Evolutionary conservation across 805 yeast species (phyloP).

Genomic region (Huiozyma naganishii): DNA sequence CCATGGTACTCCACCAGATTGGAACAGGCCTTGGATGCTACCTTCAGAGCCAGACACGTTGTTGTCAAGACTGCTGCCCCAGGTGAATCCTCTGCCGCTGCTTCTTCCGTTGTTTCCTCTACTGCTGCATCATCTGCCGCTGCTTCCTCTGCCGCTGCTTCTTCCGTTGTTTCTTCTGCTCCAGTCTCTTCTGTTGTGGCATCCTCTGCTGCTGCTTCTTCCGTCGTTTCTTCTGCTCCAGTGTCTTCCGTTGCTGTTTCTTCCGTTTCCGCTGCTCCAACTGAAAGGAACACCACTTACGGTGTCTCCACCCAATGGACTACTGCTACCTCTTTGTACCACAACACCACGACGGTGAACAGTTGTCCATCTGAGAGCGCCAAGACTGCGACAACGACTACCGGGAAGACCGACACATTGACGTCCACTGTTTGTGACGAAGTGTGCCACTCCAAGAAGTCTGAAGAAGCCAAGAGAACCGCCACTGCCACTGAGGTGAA

Average conservation of each 20-base stretch:
- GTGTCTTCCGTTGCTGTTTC: neutral
- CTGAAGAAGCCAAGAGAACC: constrained; percentile 7
- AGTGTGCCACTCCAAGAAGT: constrained; percentile 5
- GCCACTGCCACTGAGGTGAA: constrained; percentile 1
- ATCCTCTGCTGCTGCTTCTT: neutral
- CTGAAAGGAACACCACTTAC: neutral
- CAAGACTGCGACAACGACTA: constrained; percentile 1
- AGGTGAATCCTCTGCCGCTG: constrained; percentile 1
- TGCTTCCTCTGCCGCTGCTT: neutral
- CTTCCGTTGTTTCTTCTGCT: neutral
- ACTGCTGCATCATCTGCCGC: neutral
- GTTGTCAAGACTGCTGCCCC: constrained; percentile 12
- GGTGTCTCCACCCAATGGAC: neutral
- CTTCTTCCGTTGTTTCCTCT: neutral
- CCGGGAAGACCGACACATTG: constrained; percentile 1
- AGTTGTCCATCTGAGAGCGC: neutral
- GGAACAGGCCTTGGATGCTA: constrained; percentile 3
- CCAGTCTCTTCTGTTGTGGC: neutral
- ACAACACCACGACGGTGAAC: neutral
- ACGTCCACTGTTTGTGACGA: constrained; percentile 10
- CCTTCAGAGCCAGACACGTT: constrained; percentile 1
- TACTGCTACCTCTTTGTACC: constrained; percentile 1
- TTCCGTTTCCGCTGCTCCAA: neutral
- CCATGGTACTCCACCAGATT: constrained; percentile 28
- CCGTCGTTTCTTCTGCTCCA: neutral